Evolutionary conservation across 73 alveolate genomes (phyloP), one percentile per base, ranked within the genome.

Genomic region (Paramecium sexaurelia): DNA sequence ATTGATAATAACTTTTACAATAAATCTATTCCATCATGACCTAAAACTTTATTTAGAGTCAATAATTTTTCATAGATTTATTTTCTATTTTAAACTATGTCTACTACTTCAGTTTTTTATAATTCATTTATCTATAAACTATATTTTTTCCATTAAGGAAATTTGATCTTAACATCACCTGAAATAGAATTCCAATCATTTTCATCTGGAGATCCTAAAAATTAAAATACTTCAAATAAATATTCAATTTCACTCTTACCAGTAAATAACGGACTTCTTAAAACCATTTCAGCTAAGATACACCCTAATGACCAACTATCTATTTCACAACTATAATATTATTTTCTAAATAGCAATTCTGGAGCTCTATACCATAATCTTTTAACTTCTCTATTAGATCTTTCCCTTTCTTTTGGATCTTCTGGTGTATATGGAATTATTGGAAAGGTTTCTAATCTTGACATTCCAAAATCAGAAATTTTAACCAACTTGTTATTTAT

Each of bases 321-420:
- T 55, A 97, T 95, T 87, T 97, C 99, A 84, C 93, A 93, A 19
- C 99, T 95, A 92, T 98, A 98, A 43, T 87, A 87, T 17, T 95
- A 93, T 87, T 95, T 95, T 66, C 98, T 93, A 69, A 98, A 92
- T 36, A 98, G 88, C 75, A 98, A 43, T 86, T 98, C 99, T 11
- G 99, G 99, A 29, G 99, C 98, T 41, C 99, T 92, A 92, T 98
- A 98, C 97, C 99, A 98, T 37, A 96, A 93, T 55, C 99, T 92
- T 56, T 98, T 93, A 55, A 97, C 95, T 93, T 97, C 99, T 73
- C 99, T 96, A 5, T 98, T 98, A n/a, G 99, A 97, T 75, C 99
- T 95, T 39, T 96, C 99, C 68, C 99, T 84, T 83, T 97, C 99
- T 89, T 98, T 98, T 11, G 99, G 99, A 40, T 98, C 99, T 91